Evolutionary conservation across 2,329 filamentous ascomycete genomes (phyloP).

Genomic region (Xylariomycetidae sp.): DNA sequence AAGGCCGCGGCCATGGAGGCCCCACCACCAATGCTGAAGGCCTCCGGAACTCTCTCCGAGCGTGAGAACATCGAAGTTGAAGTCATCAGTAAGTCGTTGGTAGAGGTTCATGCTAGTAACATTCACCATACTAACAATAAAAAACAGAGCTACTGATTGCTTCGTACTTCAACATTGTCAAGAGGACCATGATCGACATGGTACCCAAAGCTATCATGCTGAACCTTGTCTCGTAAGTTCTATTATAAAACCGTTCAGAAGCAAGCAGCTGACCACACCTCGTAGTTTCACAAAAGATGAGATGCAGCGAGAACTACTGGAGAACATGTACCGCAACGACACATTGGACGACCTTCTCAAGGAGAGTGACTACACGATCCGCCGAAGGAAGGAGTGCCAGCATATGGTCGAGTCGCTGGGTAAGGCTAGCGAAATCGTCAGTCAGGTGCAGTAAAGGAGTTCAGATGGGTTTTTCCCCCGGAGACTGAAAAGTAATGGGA

Average conservation of each 20-base stretch:
- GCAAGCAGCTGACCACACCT: conserved; percentile 4
- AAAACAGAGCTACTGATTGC: conserved; percentile 80
- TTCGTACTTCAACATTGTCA: conserved; percentile 97
- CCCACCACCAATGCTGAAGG: conserved; percentile 87
- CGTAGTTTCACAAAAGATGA: conserved; percentile 88
- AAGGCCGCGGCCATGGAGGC: conserved; percentile 99
- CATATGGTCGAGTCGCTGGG: conserved; percentile 96
- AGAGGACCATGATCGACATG: conserved; percentile 99
- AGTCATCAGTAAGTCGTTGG: conserved; percentile 78
- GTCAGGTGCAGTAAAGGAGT: conserved; percentile 61
- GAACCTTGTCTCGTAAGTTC: conserved; percentile 85
- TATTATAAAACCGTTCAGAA: too few species aligned
- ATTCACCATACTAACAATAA: conserved; percentile 8
- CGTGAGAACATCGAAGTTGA: conserved; percentile 95
- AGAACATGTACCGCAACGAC: conserved; percentile 93
- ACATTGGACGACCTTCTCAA: conserved; percentile 92
- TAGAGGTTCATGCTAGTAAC: background rate
- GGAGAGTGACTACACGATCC: conserved; percentile 95
- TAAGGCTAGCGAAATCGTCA: conserved; percentile 93
- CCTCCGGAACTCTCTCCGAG: conserved; percentile 87
- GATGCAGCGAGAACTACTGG: conserved; percentile 94
- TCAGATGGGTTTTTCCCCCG: too few species aligned
- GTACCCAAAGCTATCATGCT: conserved; percentile 99
- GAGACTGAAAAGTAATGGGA: too few species aligned
- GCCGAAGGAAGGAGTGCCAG: conserved; percentile 94